phyloP scores from a whole-genome alignment of 1,284 basidiomycete species.

The Cystobasidium sp. region DNA sequence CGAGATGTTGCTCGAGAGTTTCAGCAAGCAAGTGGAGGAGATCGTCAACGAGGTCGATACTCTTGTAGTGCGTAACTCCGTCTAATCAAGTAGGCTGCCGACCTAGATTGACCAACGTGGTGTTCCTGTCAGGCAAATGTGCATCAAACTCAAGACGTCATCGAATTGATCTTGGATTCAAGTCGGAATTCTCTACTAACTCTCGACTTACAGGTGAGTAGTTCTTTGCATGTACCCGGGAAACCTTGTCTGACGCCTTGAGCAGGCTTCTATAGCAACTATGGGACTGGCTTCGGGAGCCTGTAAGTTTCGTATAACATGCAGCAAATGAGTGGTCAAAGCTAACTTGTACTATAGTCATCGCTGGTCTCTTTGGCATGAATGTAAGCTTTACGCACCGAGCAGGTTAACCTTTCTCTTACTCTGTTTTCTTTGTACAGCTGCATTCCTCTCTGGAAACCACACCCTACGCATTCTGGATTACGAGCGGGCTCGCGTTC shows the following conservation, averaged over 20 bases:
- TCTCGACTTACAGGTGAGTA: constrained; percentile 77
- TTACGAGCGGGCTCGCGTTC: constrained; percentile 55
- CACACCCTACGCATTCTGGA: constrained; percentile 57
- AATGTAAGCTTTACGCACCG: constrained; percentile 60
- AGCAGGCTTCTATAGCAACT: constrained; percentile 75
- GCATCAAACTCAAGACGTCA: constrained; percentile 94
- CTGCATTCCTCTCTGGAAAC: constrained; percentile 57
- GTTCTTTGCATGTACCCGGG: constrained; percentile 58
- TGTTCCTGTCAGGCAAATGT: constrained; percentile 71
- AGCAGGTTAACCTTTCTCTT: constrained; percentile 9
- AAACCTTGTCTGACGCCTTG: constrained; percentile 54
- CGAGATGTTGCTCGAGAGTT: constrained; percentile 89
- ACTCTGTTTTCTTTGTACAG: constrained; percentile 46
- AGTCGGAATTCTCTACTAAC: constrained; percentile 92
- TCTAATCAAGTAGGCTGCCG: not conserved
- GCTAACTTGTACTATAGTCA: constrained; percentile 63
- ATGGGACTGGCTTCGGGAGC: constrained; percentile 84
- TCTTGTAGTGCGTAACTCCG: constrained; percentile 67
- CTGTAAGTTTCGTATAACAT: constrained; percentile 10
- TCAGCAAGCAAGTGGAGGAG: constrained; percentile 94
- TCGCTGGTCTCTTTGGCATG: constrained; percentile 94
- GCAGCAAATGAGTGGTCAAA: not conserved
- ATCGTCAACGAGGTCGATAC: constrained; percentile 89
- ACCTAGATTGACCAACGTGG: not conserved
- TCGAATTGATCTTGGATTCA: constrained; percentile 93